phyloP scores from a whole-genome alignment of 208 protist genomes.

The Balamuthia mandrillaris region DNA sequence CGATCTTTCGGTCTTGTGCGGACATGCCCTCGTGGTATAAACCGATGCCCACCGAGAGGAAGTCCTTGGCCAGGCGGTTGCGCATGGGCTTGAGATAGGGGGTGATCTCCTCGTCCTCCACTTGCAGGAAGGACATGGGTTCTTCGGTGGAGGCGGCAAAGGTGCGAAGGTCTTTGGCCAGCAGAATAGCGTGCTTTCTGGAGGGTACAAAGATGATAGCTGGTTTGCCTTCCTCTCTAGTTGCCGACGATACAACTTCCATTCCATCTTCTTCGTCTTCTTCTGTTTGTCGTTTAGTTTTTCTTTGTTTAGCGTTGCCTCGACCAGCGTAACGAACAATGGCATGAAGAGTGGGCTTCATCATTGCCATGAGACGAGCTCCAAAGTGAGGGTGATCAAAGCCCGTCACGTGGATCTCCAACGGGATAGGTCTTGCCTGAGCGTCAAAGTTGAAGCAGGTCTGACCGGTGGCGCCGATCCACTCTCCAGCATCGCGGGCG shows the following conservation, averaged over 20 bases:
- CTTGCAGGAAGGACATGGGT: slow-evolving; percentile 56
- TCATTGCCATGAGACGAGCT: slow-evolving; percentile 73
- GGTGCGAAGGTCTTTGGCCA: slow-evolving; percentile 56
- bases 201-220: not conserved
- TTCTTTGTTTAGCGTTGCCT: slow-evolving; percentile 59
- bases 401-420: slow-evolving; percentile 72
- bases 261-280: not conserved
- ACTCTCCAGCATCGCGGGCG: slow-evolving; percentile 74
- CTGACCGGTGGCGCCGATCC: slow-evolving; percentile 66
- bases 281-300: too few species aligned
- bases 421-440: slow-evolving; percentile 69
- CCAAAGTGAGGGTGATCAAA: slow-evolving; percentile 68
- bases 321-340: slow-evolving; percentile 45
- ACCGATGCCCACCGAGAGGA: too few species aligned
- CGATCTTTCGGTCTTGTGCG: slow-evolving; percentile 27
- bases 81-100: slow-evolving; percentile 40
- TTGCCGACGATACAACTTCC: too few species aligned
- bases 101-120: slow-evolving; percentile 45
- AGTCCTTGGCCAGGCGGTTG: too few species aligned
- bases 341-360: slow-evolving; percentile 68
- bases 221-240: not conserved
- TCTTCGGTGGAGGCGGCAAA: slow-evolving; percentile 55
- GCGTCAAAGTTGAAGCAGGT: slow-evolving; percentile 77
- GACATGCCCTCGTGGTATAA: slow-evolving; percentile 66
- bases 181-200: slow-evolving; percentile 52